phyloP scores from a whole-genome alignment of 2,329 filamentous ascomycete species.

The Fusarium succisae region DNA sequence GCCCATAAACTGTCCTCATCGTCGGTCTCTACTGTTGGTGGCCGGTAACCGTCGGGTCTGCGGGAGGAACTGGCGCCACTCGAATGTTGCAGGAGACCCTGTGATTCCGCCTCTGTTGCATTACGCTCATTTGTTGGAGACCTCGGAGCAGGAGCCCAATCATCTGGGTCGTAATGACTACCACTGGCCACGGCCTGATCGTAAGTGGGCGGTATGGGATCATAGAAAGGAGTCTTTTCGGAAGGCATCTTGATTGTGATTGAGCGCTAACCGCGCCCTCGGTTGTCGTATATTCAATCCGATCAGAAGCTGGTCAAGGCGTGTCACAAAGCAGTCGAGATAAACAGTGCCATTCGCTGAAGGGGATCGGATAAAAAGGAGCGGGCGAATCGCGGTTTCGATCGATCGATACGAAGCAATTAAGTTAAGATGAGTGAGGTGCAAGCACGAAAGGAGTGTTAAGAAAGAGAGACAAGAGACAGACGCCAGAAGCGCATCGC shows the following conservation, averaged over 20 bases:
- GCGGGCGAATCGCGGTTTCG: slow-evolving; percentile 21
- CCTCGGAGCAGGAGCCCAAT: slow-evolving; percentile 44
- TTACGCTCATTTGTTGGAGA: slow-evolving; percentile 63
- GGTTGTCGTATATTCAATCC: slow-evolving; percentile 14
- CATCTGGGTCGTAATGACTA: slow-evolving; percentile 46
- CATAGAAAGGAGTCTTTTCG: slow-evolving; percentile 55
- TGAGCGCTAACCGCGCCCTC: slow-evolving; percentile 34
- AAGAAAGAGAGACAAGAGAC: slow-evolving; percentile 40
- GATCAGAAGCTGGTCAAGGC: not conserved
- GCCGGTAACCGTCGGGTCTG: slow-evolving; percentile 71
- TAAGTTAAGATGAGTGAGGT: slow-evolving; percentile 21
- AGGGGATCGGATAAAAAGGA: slow-evolving; percentile 27
- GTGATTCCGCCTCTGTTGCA: slow-evolving; percentile 77
- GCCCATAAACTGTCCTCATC: slow-evolving; percentile 69
- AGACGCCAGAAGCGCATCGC: slow-evolving; percentile 36
- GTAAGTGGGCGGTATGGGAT: slow-evolving; percentile 55
- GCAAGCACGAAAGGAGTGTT: slow-evolving; percentile 38
- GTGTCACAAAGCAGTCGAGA: slow-evolving; percentile 12
- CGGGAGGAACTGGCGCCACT: slow-evolving; percentile 53
- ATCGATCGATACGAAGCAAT: slow-evolving; percentile 21
- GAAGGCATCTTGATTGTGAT: slow-evolving; percentile 46
- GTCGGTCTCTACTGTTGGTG: slow-evolving; percentile 83
- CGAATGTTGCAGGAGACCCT: slow-evolving; percentile 74
- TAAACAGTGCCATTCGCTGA: slow-evolving; percentile 27
- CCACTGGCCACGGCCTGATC: slow-evolving; percentile 53